A percentile compares a stretch with the other conserved stretches of the same genome.
Conservation (phyloP, 2,329 filamentous ascomycete genomes). For the Sarocladium strictum region DNA sequence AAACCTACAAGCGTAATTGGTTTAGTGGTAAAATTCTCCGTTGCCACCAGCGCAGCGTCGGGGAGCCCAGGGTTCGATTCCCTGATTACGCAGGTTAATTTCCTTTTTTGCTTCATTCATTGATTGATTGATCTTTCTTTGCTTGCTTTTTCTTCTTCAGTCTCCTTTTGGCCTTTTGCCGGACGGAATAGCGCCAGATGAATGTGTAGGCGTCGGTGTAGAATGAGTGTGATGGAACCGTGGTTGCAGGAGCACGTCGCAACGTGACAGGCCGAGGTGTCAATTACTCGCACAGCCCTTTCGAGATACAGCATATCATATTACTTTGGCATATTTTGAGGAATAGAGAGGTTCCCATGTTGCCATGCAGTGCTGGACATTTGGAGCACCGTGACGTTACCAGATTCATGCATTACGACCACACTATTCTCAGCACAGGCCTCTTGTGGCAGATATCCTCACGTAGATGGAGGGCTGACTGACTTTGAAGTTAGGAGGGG, state of each 20-base stretch:
- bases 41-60: constrained; percentile 9
- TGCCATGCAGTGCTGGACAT: too few relatives aligned
- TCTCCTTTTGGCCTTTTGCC: too few relatives aligned
- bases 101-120: neutral
- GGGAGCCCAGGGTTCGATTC: constrained; percentile 10
- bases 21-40: constrained; percentile 10
- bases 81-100: constrained; percentile 5
- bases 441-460: neutral
- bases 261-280: too few relatives aligned
- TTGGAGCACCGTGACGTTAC: neutral
- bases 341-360: too few relatives aligned
- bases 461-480: neutral
- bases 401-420: neutral
- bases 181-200: too few relatives aligned
- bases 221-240: too few relatives aligned
- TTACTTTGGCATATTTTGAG: neutral
- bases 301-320: too few relatives aligned
- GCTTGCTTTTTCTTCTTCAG: too few relatives aligned
- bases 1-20: constrained; percentile 8
- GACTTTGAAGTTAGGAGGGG: neutral
- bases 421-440: neutral
- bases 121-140: too few relatives aligned
- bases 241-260: too few relatives aligned
- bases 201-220: too few relatives aligned
- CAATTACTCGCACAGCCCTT: too few relatives aligned